phyloP scores from a whole-genome alignment of 2,329 filamentous ascomycete genomes.

The Xylariaceae sp. region DNA sequence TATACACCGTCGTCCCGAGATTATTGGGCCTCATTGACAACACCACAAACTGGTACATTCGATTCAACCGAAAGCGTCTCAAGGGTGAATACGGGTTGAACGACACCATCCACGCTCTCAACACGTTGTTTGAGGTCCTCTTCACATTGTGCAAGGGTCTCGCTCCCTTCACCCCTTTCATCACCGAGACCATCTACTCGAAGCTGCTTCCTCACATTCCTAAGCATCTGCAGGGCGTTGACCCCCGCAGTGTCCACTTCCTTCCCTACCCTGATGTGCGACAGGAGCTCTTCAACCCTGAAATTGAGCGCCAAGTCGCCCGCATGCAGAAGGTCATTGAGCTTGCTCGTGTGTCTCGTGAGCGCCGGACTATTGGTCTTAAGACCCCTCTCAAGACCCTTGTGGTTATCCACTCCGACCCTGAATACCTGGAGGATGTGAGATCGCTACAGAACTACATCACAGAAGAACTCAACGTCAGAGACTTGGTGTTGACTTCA shows the following conservation, averaged over 20 bases:
- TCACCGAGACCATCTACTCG: conserved; percentile 90
- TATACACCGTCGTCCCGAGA: conserved; percentile 88
- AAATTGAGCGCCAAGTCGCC: conserved; percentile 77
- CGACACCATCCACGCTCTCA: conserved; percentile 85
- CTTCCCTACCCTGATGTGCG: conserved; percentile 82
- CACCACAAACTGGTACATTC: conserved; percentile 98
- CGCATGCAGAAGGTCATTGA: conserved; percentile 97
- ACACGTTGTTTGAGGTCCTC: conserved; percentile 89
- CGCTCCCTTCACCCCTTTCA: conserved; percentile 91
- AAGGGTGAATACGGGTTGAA: conserved; percentile 61
- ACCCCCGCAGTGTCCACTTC: conserved; percentile 87
- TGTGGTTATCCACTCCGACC: conserved; percentile 79
- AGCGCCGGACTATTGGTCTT: conserved; percentile 75
- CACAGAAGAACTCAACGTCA: conserved; percentile 84
- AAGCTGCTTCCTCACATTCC: conserved; percentile 79
- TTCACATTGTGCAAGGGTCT: conserved; percentile 71
- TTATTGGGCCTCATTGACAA: conserved; percentile 82
- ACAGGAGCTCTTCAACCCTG: conserved; percentile 79
- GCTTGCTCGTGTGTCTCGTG: conserved; percentile 77
- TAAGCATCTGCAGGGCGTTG: conserved; percentile 60
- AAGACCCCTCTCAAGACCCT: conserved; percentile 89
- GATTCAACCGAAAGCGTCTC: conserved; percentile 78
- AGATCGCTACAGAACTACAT: conserved; percentile 84
- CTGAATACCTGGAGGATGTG: conserved; percentile 79
- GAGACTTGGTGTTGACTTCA: conserved; percentile 74